Percentiles rank a stretch among this genome's conserved stretches.
Evolutionary conservation across 768 basidiomycete species (phyloP).

Genomic region (Naematelia encephala): DNA sequence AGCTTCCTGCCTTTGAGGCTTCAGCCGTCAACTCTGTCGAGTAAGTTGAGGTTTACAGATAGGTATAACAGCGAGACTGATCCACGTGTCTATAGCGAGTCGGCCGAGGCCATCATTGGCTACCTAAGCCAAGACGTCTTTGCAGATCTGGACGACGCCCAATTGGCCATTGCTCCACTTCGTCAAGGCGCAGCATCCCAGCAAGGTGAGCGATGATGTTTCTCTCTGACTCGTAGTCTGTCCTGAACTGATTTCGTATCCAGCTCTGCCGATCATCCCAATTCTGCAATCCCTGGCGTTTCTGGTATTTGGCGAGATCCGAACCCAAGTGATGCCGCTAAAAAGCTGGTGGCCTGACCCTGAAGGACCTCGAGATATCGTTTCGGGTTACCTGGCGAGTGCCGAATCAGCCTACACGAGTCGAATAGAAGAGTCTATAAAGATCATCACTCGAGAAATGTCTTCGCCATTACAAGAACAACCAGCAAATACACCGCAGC

Average conservation of each 20-base stretch:
- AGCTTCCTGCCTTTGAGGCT: slow-evolving; percentile 15
- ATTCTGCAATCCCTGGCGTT: slow-evolving; percentile 17
- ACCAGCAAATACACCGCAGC: background rate
- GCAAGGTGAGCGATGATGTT: slow-evolving; percentile 16
- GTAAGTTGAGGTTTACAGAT: too few species aligned
- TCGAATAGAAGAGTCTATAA: background rate
- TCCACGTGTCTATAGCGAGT: slow-evolving; percentile 4
- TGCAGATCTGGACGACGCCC: slow-evolving; percentile 26
- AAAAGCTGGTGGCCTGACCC: background rate
- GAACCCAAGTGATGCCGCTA: background rate
- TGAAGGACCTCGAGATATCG: background rate
- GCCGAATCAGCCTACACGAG: background rate
- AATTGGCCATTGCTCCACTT: slow-evolving; percentile 19
- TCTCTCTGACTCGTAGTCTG: background rate
- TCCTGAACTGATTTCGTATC: slow-evolving; percentile 7
- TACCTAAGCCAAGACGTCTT: slow-evolving; percentile 28
- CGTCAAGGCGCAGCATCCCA: slow-evolving; percentile 15
- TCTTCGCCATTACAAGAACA: background rate
- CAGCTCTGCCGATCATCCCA: slow-evolving; percentile 9
- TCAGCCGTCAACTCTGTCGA: slow-evolving; percentile 2
- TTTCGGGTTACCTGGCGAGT: background rate
- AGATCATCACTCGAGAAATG: background rate
- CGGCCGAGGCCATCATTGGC: slow-evolving; percentile 12
- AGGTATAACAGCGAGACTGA: slow-evolving; percentile 1
- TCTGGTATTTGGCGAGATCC: slow-evolving; percentile 22